Evolutionary conservation across 306 rosid genomes (phyloP).

Genomic region (Cucurbita moschata): DNA sequence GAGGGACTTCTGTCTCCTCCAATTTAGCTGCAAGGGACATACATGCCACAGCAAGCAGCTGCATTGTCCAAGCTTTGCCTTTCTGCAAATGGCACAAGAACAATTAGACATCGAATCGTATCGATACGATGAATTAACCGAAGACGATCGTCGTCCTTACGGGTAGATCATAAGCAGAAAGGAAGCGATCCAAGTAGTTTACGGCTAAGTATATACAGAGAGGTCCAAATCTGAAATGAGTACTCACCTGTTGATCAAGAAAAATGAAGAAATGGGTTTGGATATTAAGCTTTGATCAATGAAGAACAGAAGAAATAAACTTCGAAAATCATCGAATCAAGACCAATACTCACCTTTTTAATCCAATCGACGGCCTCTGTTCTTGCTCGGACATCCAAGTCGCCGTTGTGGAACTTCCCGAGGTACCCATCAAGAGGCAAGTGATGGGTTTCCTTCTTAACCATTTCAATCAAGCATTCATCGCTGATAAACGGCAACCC

Average conservation of each 20-base stretch:
- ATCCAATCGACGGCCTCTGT: conserved; percentile 78
- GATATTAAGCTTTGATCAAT: not conserved
- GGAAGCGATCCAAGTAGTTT: conserved; percentile 90
- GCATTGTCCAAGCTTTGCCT: conserved; percentile 85
- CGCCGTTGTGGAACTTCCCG: conserved; percentile 40
- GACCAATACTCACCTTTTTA: conserved; percentile 43
- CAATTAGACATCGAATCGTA: not conserved
- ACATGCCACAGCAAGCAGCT: conserved; percentile 80
- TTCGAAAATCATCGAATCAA: not conserved
- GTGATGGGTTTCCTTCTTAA: conserved; percentile 50
- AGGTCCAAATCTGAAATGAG: conserved; percentile 74
- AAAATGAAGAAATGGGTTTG: not conserved
- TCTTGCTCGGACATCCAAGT: conserved; percentile 57
- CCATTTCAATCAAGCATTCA: conserved; percentile 47
- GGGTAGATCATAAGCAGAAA: conserved; percentile 66
- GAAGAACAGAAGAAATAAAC: not conserved
- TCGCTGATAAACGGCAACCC: conserved; percentile 57
- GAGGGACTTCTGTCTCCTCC: conserved; percentile 75
- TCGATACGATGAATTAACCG: not conserved
- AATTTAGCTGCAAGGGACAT: conserved; percentile 80
- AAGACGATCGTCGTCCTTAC: conserved; percentile 30
- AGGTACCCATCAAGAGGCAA: conserved; percentile 44
- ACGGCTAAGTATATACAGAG: conserved; percentile 61
- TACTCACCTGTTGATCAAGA: conserved; percentile 41
- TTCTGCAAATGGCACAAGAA: conserved; percentile 22